Evolutionary conservation across 2,329 filamentous ascomycete species (phyloP).

Genomic region (Cyphellophora europaea): DNA sequence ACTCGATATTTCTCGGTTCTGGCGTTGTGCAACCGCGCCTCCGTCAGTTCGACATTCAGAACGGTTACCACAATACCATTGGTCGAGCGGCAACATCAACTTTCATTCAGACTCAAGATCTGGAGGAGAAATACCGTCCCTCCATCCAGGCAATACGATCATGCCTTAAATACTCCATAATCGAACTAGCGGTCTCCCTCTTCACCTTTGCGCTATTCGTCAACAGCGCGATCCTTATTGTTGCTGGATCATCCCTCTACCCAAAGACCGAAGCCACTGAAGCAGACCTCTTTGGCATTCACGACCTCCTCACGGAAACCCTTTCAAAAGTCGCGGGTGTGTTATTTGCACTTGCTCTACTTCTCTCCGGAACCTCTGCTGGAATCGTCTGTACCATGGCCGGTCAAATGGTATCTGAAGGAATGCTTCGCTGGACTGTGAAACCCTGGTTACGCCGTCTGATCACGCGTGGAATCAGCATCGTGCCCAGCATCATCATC

Average conservation of each 20-base stretch:
- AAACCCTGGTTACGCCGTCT: conserved; percentile 71
- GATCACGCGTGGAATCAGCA: conserved; percentile 68
- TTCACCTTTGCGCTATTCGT: conserved; percentile 80
- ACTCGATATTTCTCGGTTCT: conserved; percentile 48
- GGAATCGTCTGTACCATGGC: conserved; percentile 77
- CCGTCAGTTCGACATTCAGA: conserved; percentile 36
- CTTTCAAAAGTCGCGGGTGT: conserved; percentile 69
- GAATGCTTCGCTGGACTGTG: conserved; percentile 65
- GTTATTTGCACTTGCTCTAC: conserved; percentile 72
- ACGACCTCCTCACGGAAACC: conserved; percentile 57
- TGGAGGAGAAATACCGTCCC: conserved; percentile 57
- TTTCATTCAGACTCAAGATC: conserved; percentile 23
- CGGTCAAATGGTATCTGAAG: conserved; percentile 81
- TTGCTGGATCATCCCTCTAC: conserved; percentile 69
- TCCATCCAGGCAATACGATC: conserved; percentile 63
- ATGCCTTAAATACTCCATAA: conserved; percentile 64
- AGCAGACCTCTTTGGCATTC: conserved; percentile 77
- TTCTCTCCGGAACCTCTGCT: conserved; percentile 71
- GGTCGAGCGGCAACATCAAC: conserved; percentile 21
- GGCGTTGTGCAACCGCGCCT: conserved; percentile 47
- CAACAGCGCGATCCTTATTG: conserved; percentile 73
- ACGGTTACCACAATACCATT: conserved; percentile 22
- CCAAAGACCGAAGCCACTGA: conserved; percentile 49
- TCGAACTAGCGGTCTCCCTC: conserved; percentile 61
- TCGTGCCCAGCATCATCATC: conserved; percentile 74